These are phyloP conservation scores for Eutrema salsugineum DNA, from an alignment of 441 rosid species.

Conservation along the genomic window DNA sequence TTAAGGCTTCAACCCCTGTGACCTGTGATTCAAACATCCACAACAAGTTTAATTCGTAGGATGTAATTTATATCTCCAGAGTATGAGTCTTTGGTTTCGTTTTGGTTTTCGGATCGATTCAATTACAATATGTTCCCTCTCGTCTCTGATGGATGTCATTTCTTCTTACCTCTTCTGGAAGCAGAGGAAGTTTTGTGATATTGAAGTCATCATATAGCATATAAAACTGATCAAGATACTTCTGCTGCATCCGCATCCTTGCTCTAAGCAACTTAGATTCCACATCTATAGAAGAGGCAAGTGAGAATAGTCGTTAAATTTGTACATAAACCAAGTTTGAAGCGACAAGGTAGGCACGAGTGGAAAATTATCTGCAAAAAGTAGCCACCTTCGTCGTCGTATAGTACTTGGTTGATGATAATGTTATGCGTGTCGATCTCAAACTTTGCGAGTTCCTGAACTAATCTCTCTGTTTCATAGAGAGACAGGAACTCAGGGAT, in stretches of 20 bases:
- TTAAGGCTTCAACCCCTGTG: constrained; percentile 88
- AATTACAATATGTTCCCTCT: not conserved
- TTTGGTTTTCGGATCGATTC: not conserved
- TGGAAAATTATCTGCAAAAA: not conserved
- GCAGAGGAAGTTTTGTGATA: constrained; percentile 92
- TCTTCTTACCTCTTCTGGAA: constrained; percentile 82
- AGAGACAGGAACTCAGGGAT: constrained; percentile 98
- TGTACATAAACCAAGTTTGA: not conserved
- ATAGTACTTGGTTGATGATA: constrained; percentile 95
- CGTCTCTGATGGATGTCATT: not conserved
- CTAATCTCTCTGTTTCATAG: constrained; percentile 96
- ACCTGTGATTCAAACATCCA: constrained; percentile 47
- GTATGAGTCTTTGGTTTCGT: not conserved
- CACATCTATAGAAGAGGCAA: constrained; percentile 44
- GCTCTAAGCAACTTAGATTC: constrained; percentile 92
- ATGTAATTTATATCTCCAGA: not conserved
- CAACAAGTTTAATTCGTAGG: not conserved
- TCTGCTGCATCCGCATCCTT: constrained; percentile 97
- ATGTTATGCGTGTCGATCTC: constrained; percentile 98
- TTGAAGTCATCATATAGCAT: constrained; percentile 96
- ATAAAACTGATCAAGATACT: constrained; percentile 97
- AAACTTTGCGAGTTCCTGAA: constrained; percentile 97
- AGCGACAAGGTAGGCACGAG: not conserved
- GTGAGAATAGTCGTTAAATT: not conserved
- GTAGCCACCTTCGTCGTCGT: constrained; percentile 71